phyloP scores from a whole-genome alignment of 495 filamentous ascomycete species.

The Umbilicaria muhlenbergii region DNA sequence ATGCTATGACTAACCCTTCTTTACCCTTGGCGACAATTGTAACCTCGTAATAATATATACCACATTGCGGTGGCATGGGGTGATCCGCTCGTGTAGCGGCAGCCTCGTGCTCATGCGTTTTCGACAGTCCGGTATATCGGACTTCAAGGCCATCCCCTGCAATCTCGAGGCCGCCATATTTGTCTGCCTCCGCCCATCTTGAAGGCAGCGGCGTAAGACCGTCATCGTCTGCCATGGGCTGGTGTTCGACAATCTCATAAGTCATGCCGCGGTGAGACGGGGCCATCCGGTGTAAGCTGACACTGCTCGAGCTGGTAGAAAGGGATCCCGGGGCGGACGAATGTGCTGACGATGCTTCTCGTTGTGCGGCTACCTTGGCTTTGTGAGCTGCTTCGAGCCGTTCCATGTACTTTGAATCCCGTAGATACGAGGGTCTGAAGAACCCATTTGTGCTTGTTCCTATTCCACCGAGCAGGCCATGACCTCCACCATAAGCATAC shows the following conservation, averaged over 20 bases:
- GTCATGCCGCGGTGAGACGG: constrained; percentile 69
- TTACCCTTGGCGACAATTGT: constrained; percentile 70
- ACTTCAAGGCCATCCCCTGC: constrained; percentile 62
- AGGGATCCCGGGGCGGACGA: constrained; percentile 33
- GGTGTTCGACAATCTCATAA: constrained; percentile 74
- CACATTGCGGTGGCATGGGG: constrained; percentile 80
- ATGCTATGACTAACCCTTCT: constrained; percentile 52
- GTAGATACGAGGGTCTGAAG: constrained; percentile 72
- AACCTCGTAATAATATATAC: constrained; percentile 94
- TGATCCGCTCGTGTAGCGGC: constrained; percentile 73
- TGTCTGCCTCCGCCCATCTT: constrained; percentile 70
- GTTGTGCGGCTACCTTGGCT: constrained; percentile 38
- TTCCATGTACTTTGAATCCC: constrained; percentile 59
- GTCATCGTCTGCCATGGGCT: constrained; percentile 41
- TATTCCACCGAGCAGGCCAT: background rate
- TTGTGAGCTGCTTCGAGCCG: constrained; percentile 54
- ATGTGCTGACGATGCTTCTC: constrained; percentile 24
- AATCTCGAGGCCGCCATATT: constrained; percentile 57
- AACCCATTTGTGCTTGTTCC: constrained; percentile 23
- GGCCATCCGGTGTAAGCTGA: constrained; percentile 47
- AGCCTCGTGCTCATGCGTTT: constrained; percentile 65
- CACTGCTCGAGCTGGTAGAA: constrained; percentile 46
- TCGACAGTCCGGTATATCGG: constrained; percentile 47
- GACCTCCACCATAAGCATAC: constrained; percentile 9
- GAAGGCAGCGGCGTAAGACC: constrained; percentile 54